Evolutionary conservation across 116 monocot genomes (phyloP).

Genomic region (Iris pallida): DNA sequence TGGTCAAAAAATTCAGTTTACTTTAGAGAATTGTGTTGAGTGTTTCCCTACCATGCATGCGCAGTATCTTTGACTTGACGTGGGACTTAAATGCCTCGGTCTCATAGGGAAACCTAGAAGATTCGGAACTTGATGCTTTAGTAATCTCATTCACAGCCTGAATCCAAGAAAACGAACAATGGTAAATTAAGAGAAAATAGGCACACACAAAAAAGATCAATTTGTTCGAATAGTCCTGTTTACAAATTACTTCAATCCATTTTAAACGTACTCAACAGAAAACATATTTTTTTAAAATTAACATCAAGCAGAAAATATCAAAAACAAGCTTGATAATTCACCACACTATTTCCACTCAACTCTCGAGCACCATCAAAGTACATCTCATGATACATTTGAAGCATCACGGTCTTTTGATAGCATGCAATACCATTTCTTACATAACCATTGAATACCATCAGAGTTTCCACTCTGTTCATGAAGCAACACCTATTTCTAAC

Average conservation of each 20-base stretch:
- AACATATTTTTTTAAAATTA: neutral
- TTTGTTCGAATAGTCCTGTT: neutral
- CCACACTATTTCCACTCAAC: too few species aligned
- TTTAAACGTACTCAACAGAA: neutral
- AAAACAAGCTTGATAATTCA: too few species aligned
- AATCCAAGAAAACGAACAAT: conserved; percentile 4
- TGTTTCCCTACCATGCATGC: neutral
- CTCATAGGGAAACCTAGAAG: conserved; percentile 32
- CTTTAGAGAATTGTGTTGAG: too few species aligned
- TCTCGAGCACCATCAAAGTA: too few species aligned
- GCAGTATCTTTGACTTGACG: conserved; percentile 29
- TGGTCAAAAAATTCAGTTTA: too few species aligned
- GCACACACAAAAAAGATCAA: neutral
- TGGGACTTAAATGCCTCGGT: conserved; percentile 36
- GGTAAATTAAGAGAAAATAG: conserved; percentile 10
- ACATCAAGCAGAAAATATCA: too few species aligned
- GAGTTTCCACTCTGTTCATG: too few species aligned
- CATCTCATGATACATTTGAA: too few species aligned
- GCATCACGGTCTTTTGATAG: too few species aligned
- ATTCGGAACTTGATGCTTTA: conserved; percentile 59
- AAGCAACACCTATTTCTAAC: too few species aligned
- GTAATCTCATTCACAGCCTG: conserved; percentile 83
- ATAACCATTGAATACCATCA: too few species aligned
- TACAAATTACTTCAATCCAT: neutral
- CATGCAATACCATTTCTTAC: too few species aligned